Evolutionary conservation across 164 flowering plant species (phyloP).

Genomic region (Sextonia rubra): DNA sequence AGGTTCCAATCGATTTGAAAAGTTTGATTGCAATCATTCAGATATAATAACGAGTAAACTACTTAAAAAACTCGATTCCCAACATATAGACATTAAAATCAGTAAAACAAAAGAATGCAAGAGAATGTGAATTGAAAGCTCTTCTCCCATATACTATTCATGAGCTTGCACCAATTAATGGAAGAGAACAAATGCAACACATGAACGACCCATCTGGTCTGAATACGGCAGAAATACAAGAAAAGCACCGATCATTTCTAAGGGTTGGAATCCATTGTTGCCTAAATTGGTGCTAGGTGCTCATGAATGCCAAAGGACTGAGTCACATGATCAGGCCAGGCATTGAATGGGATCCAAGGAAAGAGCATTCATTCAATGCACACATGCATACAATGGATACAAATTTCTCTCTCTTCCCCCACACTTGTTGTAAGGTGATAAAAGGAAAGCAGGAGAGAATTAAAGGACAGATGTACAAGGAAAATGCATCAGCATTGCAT

Average conservation of each 20-base stretch:
- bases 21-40: not conserved
- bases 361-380: slow-evolving; percentile 17
- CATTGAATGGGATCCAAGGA: not conserved
- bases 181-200: slow-evolving; percentile 1
- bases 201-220: not conserved
- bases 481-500: slow-evolving; percentile 23
- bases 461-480: slow-evolving; percentile 20
- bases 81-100: not conserved
- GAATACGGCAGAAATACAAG: too few relatives aligned
- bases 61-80: not conserved
- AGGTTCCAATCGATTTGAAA: not conserved
- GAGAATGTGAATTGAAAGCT: not conserved
- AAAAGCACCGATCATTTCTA: not conserved
- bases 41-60: not conserved
- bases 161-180: not conserved
- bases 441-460: slow-evolving; percentile 1
- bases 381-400: not conserved
- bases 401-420: too few relatives aligned
- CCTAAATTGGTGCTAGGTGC: not conserved
- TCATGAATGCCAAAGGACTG: not conserved
- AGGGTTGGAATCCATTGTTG: not conserved
- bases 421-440: too few relatives aligned
- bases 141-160: not conserved
- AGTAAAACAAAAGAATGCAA: not conserved
- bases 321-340: not conserved